phyloP scores from a whole-genome alignment of 495 filamentous ascomycete genomes.

The Aspergillus nanangensis region DNA sequence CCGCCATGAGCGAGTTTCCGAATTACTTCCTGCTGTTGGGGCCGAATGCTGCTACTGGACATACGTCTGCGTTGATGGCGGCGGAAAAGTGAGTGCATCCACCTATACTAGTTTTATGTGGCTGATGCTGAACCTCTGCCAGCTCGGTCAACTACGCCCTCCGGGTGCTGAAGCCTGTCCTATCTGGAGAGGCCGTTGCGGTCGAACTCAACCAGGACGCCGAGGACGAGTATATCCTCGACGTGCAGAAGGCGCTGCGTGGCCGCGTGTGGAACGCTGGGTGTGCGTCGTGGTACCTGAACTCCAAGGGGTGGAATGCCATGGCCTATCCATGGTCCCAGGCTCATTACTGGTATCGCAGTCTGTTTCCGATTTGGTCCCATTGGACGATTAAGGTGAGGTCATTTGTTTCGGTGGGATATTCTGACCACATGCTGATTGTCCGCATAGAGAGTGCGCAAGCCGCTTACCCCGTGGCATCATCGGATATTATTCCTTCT shows the following conservation, averaged over 20 bases:
- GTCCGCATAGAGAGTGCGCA: background rate
- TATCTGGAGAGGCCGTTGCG: conserved; percentile 33
- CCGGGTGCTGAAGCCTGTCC: conserved; percentile 46
- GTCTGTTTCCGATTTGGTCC: conserved; percentile 30
- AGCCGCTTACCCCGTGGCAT: background rate
- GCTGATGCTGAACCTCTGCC: background rate
- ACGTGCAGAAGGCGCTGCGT: conserved; percentile 35
- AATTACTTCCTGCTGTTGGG: conserved; percentile 58
- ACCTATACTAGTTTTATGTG: background rate
- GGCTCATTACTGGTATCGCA: conserved; percentile 28
- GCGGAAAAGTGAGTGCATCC: conserved; percentile 36
- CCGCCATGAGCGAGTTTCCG: conserved; percentile 50
- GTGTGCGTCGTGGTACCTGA: conserved; percentile 29
- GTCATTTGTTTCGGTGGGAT: background rate
- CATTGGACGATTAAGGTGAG: conserved; percentile 30
- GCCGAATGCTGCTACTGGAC: conserved; percentile 54
- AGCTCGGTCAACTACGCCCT: conserved; percentile 39
- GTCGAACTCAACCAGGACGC: conserved; percentile 43
- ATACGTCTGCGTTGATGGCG: conserved; percentile 49
- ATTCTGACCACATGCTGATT: background rate
- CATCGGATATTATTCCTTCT: background rate
- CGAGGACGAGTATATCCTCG: conserved; percentile 34
- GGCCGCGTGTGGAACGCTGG: conserved; percentile 41
- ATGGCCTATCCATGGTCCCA: conserved; percentile 44
- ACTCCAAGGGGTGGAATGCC: conserved; percentile 42